Evolutionary conservation across 345 rosid genomes (phyloP).

Genomic region (Sisymbrium irio): DNA sequence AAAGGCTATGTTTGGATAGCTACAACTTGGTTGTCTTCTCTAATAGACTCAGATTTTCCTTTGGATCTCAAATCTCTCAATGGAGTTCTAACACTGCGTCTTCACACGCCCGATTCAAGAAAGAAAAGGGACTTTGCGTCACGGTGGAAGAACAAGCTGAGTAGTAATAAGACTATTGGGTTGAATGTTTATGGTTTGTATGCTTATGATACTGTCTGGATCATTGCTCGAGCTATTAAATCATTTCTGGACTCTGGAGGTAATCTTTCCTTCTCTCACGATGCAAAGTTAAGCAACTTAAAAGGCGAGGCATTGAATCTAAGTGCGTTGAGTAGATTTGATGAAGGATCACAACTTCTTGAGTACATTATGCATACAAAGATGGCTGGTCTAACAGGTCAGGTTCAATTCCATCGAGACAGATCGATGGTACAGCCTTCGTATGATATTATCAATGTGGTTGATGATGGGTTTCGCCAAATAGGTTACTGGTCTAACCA

Average conservation of each 20-base stretch:
- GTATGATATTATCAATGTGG: slow-evolving; percentile 60
- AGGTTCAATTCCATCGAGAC: slow-evolving; percentile 54
- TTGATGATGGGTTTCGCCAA: slow-evolving; percentile 39
- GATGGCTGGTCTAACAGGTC: slow-evolving; percentile 80
- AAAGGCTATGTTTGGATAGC: slow-evolving; percentile 90
- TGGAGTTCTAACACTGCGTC: slow-evolving; percentile 77
- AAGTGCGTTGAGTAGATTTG: slow-evolving; percentile 64
- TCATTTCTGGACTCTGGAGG: slow-evolving; percentile 59
- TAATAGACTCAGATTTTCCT: slow-evolving; percentile 58
- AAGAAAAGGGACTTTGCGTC: slow-evolving; percentile 56
- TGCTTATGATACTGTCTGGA: slow-evolving; percentile 94
- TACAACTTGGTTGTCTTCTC: slow-evolving; percentile 72
- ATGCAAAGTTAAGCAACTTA: slow-evolving; percentile 41
- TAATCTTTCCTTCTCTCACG: slow-evolving; percentile 64
- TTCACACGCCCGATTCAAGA: slow-evolving; percentile 64
- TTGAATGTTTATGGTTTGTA: slow-evolving; percentile 74
- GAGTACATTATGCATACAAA: slow-evolving; percentile 56
- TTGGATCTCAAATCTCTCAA: slow-evolving; percentile 37
- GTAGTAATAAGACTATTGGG: slow-evolving; percentile 57
- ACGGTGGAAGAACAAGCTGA: slow-evolving; percentile 57
- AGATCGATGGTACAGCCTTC: slow-evolving; percentile 66
- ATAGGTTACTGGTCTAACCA: slow-evolving; percentile 94
- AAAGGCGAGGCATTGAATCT: slow-evolving; percentile 60
- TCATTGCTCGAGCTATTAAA: slow-evolving; percentile 71
- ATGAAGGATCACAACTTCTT: slow-evolving; percentile 61